Base-by-base conservation (phyloP, 208 protist species). In the Trypanosoma vivax region DNA sequence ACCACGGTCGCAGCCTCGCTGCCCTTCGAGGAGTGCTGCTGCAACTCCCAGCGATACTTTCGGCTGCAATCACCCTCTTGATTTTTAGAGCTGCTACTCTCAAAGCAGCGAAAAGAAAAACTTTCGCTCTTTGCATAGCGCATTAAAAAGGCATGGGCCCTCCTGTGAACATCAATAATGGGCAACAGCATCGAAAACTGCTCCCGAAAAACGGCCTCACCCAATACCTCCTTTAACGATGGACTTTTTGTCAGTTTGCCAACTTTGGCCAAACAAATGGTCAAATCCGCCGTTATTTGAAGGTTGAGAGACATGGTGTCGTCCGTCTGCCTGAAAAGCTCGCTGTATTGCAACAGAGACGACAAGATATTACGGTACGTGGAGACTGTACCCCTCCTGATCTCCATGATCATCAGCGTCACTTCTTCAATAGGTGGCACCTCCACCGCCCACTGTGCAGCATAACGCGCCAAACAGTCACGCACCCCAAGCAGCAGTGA, bases 101-200 rank as follows among this genome's bases (percentile, higher is more conserved):
- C 39, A 43, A 43, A 11, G 39, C 48, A 64, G 13, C 19, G 35
- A 56, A 64, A 56, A n/a, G 35, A 24, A 11, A 28, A 11, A n/a
- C 50, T 31, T 18, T 18, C 16, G n/a, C 0, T 16, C 3, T 21
- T 27, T 31, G 16, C 21, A 29, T 24, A 7, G 25, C 21, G 13
- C 24, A 18, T n/a, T 25, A 64, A 16, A 43, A 64, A 21, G 29
- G 1, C 11, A 28, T 56, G 21, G 34, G 30, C 39, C 27, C 49
- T 47, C 31, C 24, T n/a, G 6, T 51, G n/a, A 21, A 49, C 5
- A 35, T 25, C 39, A 18, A 43, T 33, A 9, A 43, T 29, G 18
- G 52, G 43, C 14, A 60, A 29, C 7, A 60, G 28, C 13, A 30
- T 31, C 3, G 60, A 46, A 59, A 67, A 67, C n/a, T 67, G 60